A percentile compares a stretch with the other conserved stretches of the same genome.
phyloP scores from a whole-genome alignment of 2,329 filamentous ascomycete species.

The Fusarium neocosmosporiellum region DNA sequence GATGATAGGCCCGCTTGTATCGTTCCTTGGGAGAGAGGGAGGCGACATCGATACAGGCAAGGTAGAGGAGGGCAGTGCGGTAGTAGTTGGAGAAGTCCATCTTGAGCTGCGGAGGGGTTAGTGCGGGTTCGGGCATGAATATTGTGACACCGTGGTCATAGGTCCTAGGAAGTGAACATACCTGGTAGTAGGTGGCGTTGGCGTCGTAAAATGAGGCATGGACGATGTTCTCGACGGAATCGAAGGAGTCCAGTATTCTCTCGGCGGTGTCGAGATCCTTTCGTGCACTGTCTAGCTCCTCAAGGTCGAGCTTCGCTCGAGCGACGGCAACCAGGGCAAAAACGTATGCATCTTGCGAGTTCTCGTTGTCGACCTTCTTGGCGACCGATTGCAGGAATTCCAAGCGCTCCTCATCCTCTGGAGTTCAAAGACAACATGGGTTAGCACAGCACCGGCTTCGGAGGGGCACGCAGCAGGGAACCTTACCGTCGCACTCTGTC shows the following conservation, averaged over 20 bases:
- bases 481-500: conserved; percentile 80
- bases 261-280: conserved; percentile 90
- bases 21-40: conserved; percentile 80
- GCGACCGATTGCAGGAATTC: conserved; percentile 85
- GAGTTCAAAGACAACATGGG: conserved; percentile 5
- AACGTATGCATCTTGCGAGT: conserved; percentile 94
- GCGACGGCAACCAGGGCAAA: conserved; percentile 93
- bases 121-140: conserved; percentile 49
- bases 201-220: conserved; percentile 97
- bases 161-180: conserved; percentile 30
- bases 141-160: not conserved
- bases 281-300: conserved; percentile 83
- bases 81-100: conserved; percentile 97
- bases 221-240: conserved; percentile 94
- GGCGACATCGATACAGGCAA: conserved; percentile 90
- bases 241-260: conserved; percentile 88
- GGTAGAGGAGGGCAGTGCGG: conserved; percentile 95
- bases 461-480: not conserved
- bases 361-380: conserved; percentile 89
- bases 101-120: conserved; percentile 63
- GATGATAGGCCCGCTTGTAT: conserved; percentile 87
- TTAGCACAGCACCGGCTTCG: conserved; percentile 24
- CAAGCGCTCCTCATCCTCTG: conserved; percentile 89
- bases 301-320: conserved; percentile 83
- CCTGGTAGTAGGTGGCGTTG: conserved; percentile 95